These are phyloP conservation scores for Amauroascus niger DNA, from an alignment of 2,329 filamentous ascomycete species.

Conservation along the genomic window DNA sequence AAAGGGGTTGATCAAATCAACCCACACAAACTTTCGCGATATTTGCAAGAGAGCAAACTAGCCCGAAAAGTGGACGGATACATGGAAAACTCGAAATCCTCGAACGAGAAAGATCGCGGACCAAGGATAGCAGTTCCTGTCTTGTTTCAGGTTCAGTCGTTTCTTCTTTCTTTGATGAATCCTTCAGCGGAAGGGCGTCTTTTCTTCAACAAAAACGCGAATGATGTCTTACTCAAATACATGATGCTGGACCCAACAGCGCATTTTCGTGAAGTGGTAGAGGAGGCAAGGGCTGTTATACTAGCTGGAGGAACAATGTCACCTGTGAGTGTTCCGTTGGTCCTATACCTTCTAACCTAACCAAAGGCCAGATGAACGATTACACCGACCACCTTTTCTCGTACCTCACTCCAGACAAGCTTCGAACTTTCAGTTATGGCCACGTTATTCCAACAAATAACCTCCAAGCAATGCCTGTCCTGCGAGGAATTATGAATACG, in stretches of 20 bases:
- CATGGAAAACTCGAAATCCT: slow-evolving; percentile 47
- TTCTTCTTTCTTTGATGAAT: slow-evolving; percentile 77
- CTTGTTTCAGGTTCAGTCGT: slow-evolving; percentile 54
- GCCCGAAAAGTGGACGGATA: slow-evolving; percentile 94
- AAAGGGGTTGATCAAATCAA: slow-evolving; percentile 95
- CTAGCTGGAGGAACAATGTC: slow-evolving; percentile 96
- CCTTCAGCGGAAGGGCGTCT: slow-evolving; percentile 59
- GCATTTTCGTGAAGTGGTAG: slow-evolving; percentile 80
- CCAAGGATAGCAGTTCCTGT: slow-evolving; percentile 40
- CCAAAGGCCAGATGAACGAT: slow-evolving; percentile 57
- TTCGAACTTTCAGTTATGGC: slow-evolving; percentile 80
- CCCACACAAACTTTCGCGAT: slow-evolving; percentile 74
- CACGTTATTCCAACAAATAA: slow-evolving; percentile 83
- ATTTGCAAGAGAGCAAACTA: slow-evolving; percentile 83
- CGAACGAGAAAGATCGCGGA: slow-evolving; percentile 16
- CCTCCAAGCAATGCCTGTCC: slow-evolving; percentile 66
- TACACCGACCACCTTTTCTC: slow-evolving; percentile 82
- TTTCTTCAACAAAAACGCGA: slow-evolving; percentile 44
- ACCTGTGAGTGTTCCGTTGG: slow-evolving; percentile 43
- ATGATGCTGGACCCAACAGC: slow-evolving; percentile 83
- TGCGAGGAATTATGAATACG: slow-evolving; percentile 37
- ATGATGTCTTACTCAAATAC: slow-evolving; percentile 60
- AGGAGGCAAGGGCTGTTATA: slow-evolving; percentile 75
- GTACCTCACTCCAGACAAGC: slow-evolving; percentile 51
- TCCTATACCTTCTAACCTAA: not conserved